Conservation (phyloP, 257 asterid species). For the Ilex asprella region DNA sequence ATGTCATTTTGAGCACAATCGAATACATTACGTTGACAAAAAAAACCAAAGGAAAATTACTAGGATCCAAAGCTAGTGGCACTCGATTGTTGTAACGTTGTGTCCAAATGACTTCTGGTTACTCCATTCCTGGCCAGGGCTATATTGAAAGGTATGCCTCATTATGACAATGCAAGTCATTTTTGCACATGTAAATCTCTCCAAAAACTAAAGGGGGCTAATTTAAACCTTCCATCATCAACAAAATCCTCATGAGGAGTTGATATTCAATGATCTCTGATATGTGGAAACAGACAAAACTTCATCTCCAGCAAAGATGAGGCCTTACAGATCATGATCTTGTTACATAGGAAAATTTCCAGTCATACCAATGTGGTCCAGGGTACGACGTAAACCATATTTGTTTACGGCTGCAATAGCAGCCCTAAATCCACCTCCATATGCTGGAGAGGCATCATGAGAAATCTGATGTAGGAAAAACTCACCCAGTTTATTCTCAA, state of each 20-base stretch:
- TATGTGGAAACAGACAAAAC: too few species aligned
- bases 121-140: too few species aligned
- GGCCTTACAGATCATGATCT: neutral
- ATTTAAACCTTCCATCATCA: conserved; percentile 24
- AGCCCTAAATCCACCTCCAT: conserved; percentile 84
- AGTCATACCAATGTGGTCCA: conserved; percentile 64
- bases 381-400: conserved; percentile 65
- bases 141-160: neutral
- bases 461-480: conserved; percentile 91
- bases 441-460: conserved; percentile 79
- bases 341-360: conserved; percentile 54
- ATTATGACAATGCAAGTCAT: neutral
- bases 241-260: conserved; percentile 31
- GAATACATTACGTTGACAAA: too few species aligned
- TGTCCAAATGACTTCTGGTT: too few species aligned
- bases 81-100: too few species aligned
- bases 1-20: too few species aligned
- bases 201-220: conserved; percentile 25
- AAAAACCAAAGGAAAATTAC: too few species aligned
- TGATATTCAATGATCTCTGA: conserved; percentile 8
- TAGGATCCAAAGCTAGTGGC: too few species aligned
- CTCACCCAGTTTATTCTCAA: conserved; percentile 74
- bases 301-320: neutral
- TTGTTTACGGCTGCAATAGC: conserved; percentile 76
- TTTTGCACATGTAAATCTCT: conserved; percentile 10